Conservation (phyloP, 148 eudicot genomes). For the Suaeda aralocaspica region DNA sequence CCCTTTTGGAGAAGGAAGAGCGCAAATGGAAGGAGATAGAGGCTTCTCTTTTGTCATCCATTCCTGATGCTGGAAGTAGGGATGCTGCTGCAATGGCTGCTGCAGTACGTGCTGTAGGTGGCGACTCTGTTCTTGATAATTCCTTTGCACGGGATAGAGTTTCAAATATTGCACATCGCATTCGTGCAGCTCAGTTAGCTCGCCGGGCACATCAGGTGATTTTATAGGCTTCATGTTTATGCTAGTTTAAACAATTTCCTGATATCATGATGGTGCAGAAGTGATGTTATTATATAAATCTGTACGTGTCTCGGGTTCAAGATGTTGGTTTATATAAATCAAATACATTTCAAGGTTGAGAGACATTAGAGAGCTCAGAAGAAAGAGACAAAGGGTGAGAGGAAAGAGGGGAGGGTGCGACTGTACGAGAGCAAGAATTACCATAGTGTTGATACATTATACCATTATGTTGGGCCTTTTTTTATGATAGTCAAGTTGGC, state of each 20-base stretch:
- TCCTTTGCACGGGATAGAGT: conserved; percentile 97
- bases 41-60: conserved; percentile 92
- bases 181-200: conserved; percentile 83
- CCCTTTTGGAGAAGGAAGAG: conserved; percentile 95
- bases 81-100: conserved; percentile 99
- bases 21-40: conserved; percentile 99
- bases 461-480: too few species aligned
- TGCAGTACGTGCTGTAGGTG: conserved; percentile 98
- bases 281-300: background rate
- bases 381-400: too few species aligned
- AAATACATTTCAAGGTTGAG: too few species aligned
- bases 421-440: too few species aligned
- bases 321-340: too few species aligned
- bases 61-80: conserved; percentile 95
- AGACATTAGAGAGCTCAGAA: too few species aligned
- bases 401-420: too few species aligned
- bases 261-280: background rate
- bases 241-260: background rate
- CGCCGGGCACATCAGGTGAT: conserved; percentile 85
- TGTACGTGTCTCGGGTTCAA: too few species aligned
- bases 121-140: conserved; percentile 96
- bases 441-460: too few species aligned
- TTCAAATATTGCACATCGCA: conserved; percentile 79
- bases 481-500: too few species aligned
- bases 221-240: background rate